These are phyloP conservation scores for Paraurostyla sp. DNA, from an alignment of 73 alveolate species.

Conservation along the genomic window DNA sequence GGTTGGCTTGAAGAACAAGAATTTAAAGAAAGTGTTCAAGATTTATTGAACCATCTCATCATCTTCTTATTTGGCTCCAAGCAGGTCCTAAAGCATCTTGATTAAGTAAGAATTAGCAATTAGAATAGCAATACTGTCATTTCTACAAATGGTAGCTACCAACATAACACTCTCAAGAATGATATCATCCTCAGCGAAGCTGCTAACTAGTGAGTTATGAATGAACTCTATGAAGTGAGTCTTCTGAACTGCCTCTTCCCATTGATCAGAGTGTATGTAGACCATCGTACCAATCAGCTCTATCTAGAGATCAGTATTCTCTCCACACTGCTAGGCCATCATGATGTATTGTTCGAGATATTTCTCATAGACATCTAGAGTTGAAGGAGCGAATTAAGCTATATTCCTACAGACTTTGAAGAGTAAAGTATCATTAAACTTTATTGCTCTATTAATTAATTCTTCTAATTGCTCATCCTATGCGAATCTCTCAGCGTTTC, in stretches of 20 bases:
- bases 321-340: constrained; percentile 56
- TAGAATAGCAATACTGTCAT: constrained; percentile 58
- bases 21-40: constrained; percentile 80
- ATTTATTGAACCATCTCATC: constrained; percentile 91
- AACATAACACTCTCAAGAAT: constrained; percentile 86
- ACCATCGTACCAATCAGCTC: constrained; percentile 89
- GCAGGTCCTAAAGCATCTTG: constrained; percentile 78
- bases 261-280: constrained; percentile 76
- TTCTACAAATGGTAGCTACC: constrained; percentile 84
- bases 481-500: constrained; percentile 96
- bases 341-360: constrained; percentile 67
- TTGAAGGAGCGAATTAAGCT: constrained; percentile 81
- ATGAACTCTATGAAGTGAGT: constrained; percentile 84
- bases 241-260: constrained; percentile 78
- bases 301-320: constrained; percentile 82
- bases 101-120: constrained; percentile 71
- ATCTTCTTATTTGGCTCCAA: constrained; percentile 90
- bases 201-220: constrained; percentile 80
- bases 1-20: constrained; percentile 79
- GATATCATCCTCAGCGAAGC: constrained; percentile 92
- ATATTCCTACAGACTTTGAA: constrained; percentile 94
- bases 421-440: constrained; percentile 90
- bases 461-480: constrained; percentile 93
- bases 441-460: constrained; percentile 93
- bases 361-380: constrained; percentile 67